Evolutionary conservation across 2,329 filamentous ascomycete genomes (phyloP), one percentile per base, ranked within the genome.

Genomic region (Trichoderma pleuroti): DNA sequence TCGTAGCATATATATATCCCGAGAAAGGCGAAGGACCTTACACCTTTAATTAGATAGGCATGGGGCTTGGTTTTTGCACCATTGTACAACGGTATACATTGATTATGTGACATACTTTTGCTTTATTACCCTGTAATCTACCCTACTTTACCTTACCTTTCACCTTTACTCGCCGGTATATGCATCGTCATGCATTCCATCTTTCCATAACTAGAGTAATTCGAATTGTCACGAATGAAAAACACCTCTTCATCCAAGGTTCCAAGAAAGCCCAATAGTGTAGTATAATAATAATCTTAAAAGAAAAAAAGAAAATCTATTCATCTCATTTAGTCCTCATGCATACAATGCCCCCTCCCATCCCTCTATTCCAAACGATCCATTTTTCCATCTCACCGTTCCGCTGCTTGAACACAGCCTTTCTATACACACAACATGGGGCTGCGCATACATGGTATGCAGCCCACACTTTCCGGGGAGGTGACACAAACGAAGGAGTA

Each of bases 1-100:
- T 79, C 81, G 52, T 86, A 78, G 70, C 57, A 62, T 28, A 39
- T 54, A 46, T 46, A 52, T 24, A 52, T 57, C 14, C 24, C 32
- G 16, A 24, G 18, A 18, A 32, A n/a, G 32, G 32, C 59, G 57
- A 42, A 32, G 32, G 30, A 24, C n/a, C 11, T 30, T 11, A 11
- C 39, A 26, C 21, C 39, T 12, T 46, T 68, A 68, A 46, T 54
- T 66, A 67, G 62, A 59, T 59, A 59, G 56, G 26, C 21, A 16
- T 36, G 57, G 11, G 30, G 54, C 28, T 30, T 32, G 18, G 30
- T 28, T 56, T 54, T 30, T 26, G 52, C 24, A 56, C 46, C 46
- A 24, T 52, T 52, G 46, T 52, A 52, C 46, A 52, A 52, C n/a
- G 46, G 46, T 52, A 24, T 52, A 52, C 46, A 52, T 52, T 18